These are phyloP conservation scores for Leucoagaricus sp. DNA, from an alignment of 1,284 basidiomycete species.

Conservation along the genomic window DNA sequence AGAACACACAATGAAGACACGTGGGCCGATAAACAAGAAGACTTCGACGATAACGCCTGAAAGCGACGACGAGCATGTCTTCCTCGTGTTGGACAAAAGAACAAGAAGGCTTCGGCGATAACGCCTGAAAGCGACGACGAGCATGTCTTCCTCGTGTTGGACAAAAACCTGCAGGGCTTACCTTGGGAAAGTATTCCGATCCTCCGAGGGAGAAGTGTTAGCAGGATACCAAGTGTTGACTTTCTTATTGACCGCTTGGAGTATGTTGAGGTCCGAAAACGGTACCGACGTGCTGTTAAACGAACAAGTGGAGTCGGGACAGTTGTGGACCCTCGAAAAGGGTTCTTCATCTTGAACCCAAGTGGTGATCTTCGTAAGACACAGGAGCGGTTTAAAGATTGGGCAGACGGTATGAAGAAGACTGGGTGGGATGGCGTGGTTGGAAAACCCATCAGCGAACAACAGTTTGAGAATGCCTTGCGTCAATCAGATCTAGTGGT, in stretches of 20 bases:
- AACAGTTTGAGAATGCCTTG: slow-evolving; percentile 77
- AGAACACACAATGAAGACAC: slow-evolving; percentile 57
- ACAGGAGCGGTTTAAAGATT: slow-evolving; percentile 79
- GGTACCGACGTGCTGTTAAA: slow-evolving; percentile 14
- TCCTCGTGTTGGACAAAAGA: slow-evolving; percentile 63
- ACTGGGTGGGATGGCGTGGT: slow-evolving; percentile 85
- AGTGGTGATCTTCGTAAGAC: slow-evolving; percentile 88
- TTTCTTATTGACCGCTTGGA: slow-evolving; percentile 86
- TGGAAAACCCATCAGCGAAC: slow-evolving; percentile 78
- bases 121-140: slow-evolving; percentile 44
- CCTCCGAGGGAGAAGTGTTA: slow-evolving; percentile 82
- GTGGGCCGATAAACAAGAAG: slow-evolving; percentile 25
- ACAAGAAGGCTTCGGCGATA: slow-evolving; percentile 19
- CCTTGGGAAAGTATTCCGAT: slow-evolving; percentile 97
- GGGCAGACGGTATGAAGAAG: slow-evolving; percentile 69
- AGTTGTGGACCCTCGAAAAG: slow-evolving; percentile 63
- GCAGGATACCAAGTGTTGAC: slow-evolving; percentile 86
- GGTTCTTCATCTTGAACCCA: slow-evolving; percentile 91
- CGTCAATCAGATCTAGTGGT: slow-evolving; percentile 78
- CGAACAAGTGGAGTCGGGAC: slow-evolving; percentile 43
- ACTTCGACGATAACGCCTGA: slow-evolving; percentile 23
- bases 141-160: slow-evolving; percentile 89
- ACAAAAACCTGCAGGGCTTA: slow-evolving; percentile 87
- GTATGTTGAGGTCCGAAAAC: slow-evolving; percentile 46
- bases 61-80: slow-evolving; percentile 69